Conservation (phyloP, 768 basidiomycete species). For the Gyrodon lividus region DNA sequence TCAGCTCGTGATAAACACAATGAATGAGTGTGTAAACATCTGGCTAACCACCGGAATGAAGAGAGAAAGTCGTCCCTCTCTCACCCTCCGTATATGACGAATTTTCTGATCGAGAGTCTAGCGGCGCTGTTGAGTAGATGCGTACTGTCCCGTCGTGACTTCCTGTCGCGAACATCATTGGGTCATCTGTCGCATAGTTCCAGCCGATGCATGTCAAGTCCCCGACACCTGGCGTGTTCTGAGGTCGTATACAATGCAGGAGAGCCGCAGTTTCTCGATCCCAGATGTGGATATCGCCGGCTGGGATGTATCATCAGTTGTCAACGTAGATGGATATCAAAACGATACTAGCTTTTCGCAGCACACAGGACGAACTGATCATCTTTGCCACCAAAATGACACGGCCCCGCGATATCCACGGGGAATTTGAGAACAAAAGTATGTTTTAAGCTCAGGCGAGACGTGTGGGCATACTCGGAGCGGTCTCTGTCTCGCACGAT, state of each 20-base stretch:
- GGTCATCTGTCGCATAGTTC: constrained; percentile 60
- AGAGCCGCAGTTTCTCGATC: constrained; percentile 76
- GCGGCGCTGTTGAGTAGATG: constrained; percentile 59
- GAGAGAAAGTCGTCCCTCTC: constrained; percentile 23
- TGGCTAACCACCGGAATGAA: constrained; percentile 28
- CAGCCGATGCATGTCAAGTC: constrained; percentile 81
- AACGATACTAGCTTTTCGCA: constrained; percentile 54
- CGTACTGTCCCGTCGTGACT: constrained; percentile 74
- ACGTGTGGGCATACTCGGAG: constrained; percentile 34
- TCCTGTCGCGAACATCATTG: constrained; percentile 64
- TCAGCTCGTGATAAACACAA: neutral
- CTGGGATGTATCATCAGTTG: constrained; percentile 36
- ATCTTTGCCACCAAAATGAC: constrained; percentile 79
- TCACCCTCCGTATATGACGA: constrained; percentile 25
- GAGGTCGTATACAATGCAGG: constrained; percentile 67
- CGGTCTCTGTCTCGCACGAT: constrained; percentile 51
- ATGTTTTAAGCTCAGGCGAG: constrained; percentile 47
- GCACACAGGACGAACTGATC: constrained; percentile 79
- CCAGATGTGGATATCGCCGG: constrained; percentile 84
- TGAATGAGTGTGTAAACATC: constrained; percentile 1
- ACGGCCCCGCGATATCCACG: constrained; percentile 77
- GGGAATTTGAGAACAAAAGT: constrained; percentile 69
- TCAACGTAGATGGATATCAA: neutral
- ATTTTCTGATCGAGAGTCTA: constrained; percentile 23
- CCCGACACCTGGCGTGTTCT: constrained; percentile 46